Base-by-base conservation (phyloP, 1,139 yeast genomes). In the Kodamaea derodonti region DNA sequence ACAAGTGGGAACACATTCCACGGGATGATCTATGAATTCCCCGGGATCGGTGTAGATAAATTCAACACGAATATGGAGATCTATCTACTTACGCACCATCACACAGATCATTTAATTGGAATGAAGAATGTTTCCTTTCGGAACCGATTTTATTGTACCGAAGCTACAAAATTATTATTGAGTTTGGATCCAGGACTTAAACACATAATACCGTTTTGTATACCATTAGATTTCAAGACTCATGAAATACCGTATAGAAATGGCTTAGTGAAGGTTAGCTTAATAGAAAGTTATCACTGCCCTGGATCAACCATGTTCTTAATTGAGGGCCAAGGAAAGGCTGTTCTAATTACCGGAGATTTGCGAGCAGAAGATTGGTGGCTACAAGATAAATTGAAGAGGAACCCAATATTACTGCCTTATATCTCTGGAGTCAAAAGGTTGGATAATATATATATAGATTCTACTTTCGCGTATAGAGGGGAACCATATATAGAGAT, bases 221-320 rank as follows among this genome's bases (percentile, higher is more conserved):
- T 31, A 4, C 45, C 54, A 1, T 24, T 43, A n/a, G 35, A 28
- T 0, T 46, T 47, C 2, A 44, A 36, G 14, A 50, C 29, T 3
- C 41, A 43, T 11, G 27, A 14, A 3, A 36, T 64, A 11, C 8
- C 40, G 22, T 6, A 37, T 61, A 4, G 29, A 7, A 27, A 27
- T 2, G 20, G 29, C 11, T 10, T 9, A 14, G 9, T 35, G 8
- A 30, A 20, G 13, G 13, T 38, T 20, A 58, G 66, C 0, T 40
- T 62, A 33, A 56, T 70, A 3, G 59, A 66, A 7, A 60, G 78
- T 0, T 70, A 78, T 45, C 86, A 80, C 46, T 80, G 85, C 45
- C 80, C 83, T 4, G 86, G 85, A 2, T 65, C 83, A 3, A 61
- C 65, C 4, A 75, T 79, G 80, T 70, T 75, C 39, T 58, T 79